Base-by-base conservation (phyloP, 208 protist genomes). In the Strigomonas galati region DNA sequence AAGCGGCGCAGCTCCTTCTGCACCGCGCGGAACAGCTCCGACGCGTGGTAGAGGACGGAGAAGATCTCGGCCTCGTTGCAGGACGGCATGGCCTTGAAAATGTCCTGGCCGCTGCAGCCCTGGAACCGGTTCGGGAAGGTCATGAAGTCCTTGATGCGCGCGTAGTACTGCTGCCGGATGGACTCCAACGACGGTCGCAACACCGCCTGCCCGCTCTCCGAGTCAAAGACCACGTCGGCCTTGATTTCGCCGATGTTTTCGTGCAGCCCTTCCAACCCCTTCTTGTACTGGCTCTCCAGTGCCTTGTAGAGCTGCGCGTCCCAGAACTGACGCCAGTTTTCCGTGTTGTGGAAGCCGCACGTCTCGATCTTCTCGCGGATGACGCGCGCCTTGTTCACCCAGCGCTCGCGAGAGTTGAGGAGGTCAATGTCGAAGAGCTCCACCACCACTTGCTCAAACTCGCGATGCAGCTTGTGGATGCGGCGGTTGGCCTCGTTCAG, bases 271-370 rank as follows among this genome's bases (percentile, higher is more conserved):
- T 98, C 93, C 21, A 98, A 72, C 0, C 96, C 96, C 6, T 87
- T 48, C 61, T 94, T 89, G 79, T 99, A 99, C 81, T 98, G 95
- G 61, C 85, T 68, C 70, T 98, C 96, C 71, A 99, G 86, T 23
- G 90, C 97, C 75, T 99, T 99, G 92, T 98, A 99, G 0, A 99
- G 61, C 74, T 99, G 97, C 84, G 97, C 87, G 78, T 99, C 97
- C 97, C 97, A 99, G 81, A 98, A 98, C 26, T 79, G 61, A 62
- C 87, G 92, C 98, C 98, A 99, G 69, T 81, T 55, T 12, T 90
- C 80, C 74, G 97, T 98, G 73, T 93, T 91, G 27, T 86, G 72
- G 69, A 97, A 98, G 32, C 89, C 89, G 35, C 81, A 79, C 17
- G 63, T 68, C 59, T 91, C 87, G 31, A 98, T 95, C 64, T 94